Conservation (phyloP, 305 asterid species). For the Rubia balearica region DNA sequence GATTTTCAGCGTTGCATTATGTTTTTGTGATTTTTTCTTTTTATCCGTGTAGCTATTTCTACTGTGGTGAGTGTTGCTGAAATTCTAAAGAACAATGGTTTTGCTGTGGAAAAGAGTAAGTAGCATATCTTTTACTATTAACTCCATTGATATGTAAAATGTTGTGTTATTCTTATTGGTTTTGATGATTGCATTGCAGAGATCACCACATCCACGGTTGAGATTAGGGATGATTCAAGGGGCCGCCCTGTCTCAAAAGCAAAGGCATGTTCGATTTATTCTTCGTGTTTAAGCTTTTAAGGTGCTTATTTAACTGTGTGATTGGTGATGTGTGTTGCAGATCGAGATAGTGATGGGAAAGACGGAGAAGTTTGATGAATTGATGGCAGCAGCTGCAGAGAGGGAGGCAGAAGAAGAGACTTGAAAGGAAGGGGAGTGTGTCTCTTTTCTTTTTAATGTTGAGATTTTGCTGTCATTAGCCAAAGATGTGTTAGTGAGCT, state of each 20-base stretch:
- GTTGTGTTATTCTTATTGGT: not conserved
- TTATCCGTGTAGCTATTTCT: slow-evolving; percentile 51
- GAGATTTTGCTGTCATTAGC: slow-evolving; percentile 3
- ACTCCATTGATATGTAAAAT: no score
- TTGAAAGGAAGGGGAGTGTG: slow-evolving; percentile 20
- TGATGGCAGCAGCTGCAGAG: slow-evolving; percentile 33
- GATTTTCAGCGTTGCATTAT: not conserved
- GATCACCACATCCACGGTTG: slow-evolving; percentile 32
- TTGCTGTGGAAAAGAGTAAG: slow-evolving; percentile 40
- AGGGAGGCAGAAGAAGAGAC: slow-evolving; percentile 44
- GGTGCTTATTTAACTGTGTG: no score
- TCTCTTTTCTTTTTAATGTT: not conserved
- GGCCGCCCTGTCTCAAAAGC: slow-evolving; percentile 32
- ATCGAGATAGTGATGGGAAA: slow-evolving; percentile 36
- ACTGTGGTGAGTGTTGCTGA: slow-evolving; percentile 74
- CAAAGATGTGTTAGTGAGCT: not conserved
- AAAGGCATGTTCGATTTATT: slow-evolving; percentile 19
- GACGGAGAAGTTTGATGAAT: slow-evolving; percentile 35
- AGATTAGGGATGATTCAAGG: slow-evolving; percentile 29
- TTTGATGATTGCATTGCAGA: slow-evolving; percentile 17
- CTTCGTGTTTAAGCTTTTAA: not conserved
- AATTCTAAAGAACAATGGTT: slow-evolving; percentile 69
- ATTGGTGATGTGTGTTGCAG: slow-evolving; percentile 13
- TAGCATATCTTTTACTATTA: no score
- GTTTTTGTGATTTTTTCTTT: not conserved